Base-by-base conservation (phyloP, 495 filamentous ascomycete species). In the Darksidea phi region DNA sequence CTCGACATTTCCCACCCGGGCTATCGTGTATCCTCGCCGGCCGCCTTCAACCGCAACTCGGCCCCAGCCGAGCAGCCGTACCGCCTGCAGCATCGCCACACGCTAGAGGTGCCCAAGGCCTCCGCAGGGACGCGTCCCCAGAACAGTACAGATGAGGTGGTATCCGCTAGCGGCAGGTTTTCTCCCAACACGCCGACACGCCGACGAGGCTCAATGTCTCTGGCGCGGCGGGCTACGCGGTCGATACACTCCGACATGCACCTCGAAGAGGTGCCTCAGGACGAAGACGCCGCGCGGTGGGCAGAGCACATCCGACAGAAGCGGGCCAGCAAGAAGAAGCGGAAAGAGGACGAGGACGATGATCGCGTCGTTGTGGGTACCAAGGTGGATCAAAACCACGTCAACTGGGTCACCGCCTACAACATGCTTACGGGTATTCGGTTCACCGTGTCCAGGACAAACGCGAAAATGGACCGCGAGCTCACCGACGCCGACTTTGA, bases 351-450 rank as follows among this genome's bases (percentile, higher is more conserved):
- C 28, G 92, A 96, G 63, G 89, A 96, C 59, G 95, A 97, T 65
- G 94, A 97, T 64, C 81, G 90, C 55, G 91, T 96, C 52, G 73
- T 83, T 42, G 91, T 99, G n/a, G 94, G 94, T 48, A 97, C 91
- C 21, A 97, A 96, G 75, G 94, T 99, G 36, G 94, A 97, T 72
- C 91, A 96, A 76, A 88, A 89, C 67, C 94, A 99, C 72, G 90
- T 89, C 48, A 99, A 99, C 74, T 99, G 90, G 86, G 90, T 96
- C 18, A 97, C 90, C 6, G 92, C 95, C 34, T 99, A 99, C 75
- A 97, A 99, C 75, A 99, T 99, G 94, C 83, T 99, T 75, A 97
- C 94, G 2, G 94, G 94, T 54, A 99, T 99, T 67, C 90, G 94
- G 43, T 97, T 99, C 65, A 88, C 89, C 23, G 95, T 99, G 5